phyloP scores from a whole-genome alignment of 108 stramenopile species.

The Pelagomonas calceolata region DNA sequence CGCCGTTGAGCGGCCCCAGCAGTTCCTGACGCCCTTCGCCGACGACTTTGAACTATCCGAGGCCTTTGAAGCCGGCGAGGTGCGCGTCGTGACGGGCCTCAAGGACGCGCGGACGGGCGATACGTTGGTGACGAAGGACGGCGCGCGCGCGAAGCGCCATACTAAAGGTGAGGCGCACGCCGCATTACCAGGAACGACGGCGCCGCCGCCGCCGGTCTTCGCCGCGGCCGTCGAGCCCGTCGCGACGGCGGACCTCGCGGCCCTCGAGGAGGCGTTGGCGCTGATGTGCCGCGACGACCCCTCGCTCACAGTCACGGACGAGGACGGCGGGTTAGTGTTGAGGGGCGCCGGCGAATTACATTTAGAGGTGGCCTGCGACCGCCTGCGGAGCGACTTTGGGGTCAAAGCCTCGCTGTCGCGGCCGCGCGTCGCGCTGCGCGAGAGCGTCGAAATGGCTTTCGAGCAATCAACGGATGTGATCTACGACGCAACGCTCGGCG shows the following conservation, averaged over 20 bases:
- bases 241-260: neutral
- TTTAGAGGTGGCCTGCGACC: constrained; percentile 44
- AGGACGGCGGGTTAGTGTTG: constrained; percentile 39
- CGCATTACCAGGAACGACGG: too few species aligned
- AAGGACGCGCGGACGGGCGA: constrained; percentile 19
- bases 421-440: constrained; percentile 12
- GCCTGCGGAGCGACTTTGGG: constrained; percentile 42
- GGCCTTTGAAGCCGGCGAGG: constrained; percentile 15
- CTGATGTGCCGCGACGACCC: constrained; percentile 41
- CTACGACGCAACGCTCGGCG: neutral
- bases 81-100: too few species aligned
- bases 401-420: constrained; percentile 16
- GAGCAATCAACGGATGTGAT: neutral
- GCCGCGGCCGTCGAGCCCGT: constrained; percentile 37
- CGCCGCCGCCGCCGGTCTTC: constrained; percentile 37
- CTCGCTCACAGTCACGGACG: constrained; percentile 10
- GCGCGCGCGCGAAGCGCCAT: constrained; percentile 35
- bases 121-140: constrained; percentile 32
- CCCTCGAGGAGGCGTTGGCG: constrained; percentile 37
- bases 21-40: neutral
- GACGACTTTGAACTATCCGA: constrained; percentile 31
- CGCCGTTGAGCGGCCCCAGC: neutral
- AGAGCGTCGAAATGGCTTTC: neutral
- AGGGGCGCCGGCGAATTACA: constrained; percentile 54
- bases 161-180: constrained; percentile 6